These are phyloP conservation scores for Pythium coloratum DNA, from an alignment of 352 stramenopile genomes.

Conservation along the genomic window DNA sequence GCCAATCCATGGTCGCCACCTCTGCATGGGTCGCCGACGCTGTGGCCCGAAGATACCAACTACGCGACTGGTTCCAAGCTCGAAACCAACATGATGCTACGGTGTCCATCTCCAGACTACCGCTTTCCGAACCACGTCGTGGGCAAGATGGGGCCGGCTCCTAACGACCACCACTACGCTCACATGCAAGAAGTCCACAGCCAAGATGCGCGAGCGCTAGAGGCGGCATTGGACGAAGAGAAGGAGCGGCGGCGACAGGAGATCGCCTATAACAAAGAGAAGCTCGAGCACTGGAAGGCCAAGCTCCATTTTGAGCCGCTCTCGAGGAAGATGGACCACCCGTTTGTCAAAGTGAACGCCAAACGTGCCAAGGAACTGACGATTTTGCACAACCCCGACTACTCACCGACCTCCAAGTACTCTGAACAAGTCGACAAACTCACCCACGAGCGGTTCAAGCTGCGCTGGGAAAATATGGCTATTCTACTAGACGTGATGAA, in stretches of 20 bases:
- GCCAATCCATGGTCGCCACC: conserved; percentile 36
- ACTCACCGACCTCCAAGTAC: conserved; percentile 41
- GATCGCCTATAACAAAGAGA: conserved; percentile 37
- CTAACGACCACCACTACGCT: conserved; percentile 28
- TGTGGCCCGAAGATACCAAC: conserved; percentile 54
- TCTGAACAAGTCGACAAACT: conserved; percentile 38
- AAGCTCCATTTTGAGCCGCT: conserved; percentile 48
- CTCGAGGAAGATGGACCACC: conserved; percentile 44
- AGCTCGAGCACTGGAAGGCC: conserved; percentile 41
- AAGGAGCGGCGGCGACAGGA: conserved; percentile 29
- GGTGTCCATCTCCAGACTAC: conserved; percentile 48
- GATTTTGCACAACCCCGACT: conserved; percentile 51
- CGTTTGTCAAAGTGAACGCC: conserved; percentile 39
- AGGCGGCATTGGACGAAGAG: conserved; percentile 38
- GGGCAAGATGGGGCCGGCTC: conserved; percentile 9
- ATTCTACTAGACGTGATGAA: conserved; percentile 55
- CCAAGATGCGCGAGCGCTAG: conserved; percentile 30
- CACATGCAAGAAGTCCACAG: conserved; percentile 32
- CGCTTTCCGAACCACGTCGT: conserved; percentile 35
- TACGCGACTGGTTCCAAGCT: conserved; percentile 39
- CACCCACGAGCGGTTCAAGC: conserved; percentile 33
- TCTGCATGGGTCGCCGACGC: conserved; percentile 44
- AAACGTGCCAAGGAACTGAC: conserved; percentile 40
- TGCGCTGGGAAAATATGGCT: conserved; percentile 52
- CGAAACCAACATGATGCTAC: conserved; percentile 33